Base-by-base conservation (phyloP, 108 stramenopile species). In the Schizochytrium sp. region DNA sequence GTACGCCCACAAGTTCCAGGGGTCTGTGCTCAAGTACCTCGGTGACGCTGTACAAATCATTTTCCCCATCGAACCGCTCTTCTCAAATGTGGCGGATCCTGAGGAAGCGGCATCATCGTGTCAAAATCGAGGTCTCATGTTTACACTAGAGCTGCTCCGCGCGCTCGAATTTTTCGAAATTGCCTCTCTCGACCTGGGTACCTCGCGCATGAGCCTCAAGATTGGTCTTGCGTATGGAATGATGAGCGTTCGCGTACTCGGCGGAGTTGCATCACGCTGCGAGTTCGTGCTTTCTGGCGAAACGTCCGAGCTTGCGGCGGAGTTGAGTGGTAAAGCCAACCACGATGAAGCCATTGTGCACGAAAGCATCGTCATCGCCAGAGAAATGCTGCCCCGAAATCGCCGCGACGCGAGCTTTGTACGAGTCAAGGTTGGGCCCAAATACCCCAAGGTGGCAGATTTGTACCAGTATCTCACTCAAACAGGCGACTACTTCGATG, bases 1-100 rank as follows among this genome's bases (percentile, higher is more conserved):
- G 76, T 83, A 83, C 28, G 76, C 51, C 51, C 76, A 83, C 48
- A 83, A 83, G 28, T 83, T 83, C 51, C 45, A 53, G 51, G 76
- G 76, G 8, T 21, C 19, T 34, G 76, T 83, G 18, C 45, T 83
- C 76, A 83, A 83, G 51, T 83, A 45, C n/a, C 76, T 83, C 25
- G 76, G 76, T 16, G 76, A 83, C 51, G 76, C 48, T 1, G 48
- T 83, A 4, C 76, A 83, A 34, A 83, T 83, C 23, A 53, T 83
- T 16, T 83, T 83, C 23, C 76, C 76, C 10, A 6, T 83, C 6
- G 18, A 83, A 16, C 76, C 76, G 1, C 25, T 83, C 6, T 83
- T 83, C 23, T 3, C 45, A 1, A 28, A 18, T 69, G 63, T 41
- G 0, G 76, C 6, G 28, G 45, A 83, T 53, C 23, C 25, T 12